Percentiles rank a stretch among this genome's conserved stretches.
These are phyloP conservation scores for Schoenoplectus triqueter DNA, from an alignment of 202 grass and related monocot genomes.

Conservation along the genomic window DNA sequence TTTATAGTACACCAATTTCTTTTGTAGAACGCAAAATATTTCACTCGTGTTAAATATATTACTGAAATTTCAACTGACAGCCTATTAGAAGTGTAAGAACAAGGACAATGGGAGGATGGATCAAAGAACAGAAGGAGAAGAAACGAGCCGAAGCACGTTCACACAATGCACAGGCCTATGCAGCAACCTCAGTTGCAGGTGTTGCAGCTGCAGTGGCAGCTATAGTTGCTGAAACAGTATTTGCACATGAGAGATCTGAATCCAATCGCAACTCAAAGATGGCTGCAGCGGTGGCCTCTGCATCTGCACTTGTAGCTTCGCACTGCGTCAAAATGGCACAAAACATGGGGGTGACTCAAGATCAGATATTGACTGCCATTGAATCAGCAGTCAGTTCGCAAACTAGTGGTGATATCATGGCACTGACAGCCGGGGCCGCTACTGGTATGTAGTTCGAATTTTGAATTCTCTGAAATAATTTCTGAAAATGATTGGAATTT, in stretches of 20 bases:
- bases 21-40: conserved; percentile 19
- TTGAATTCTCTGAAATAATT: neutral
- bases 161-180: conserved; percentile 81
- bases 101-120: conserved; percentile 78
- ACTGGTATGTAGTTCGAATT: conserved; percentile 46
- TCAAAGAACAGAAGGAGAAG: conserved; percentile 97
- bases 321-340: conserved; percentile 96
- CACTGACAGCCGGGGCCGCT: conserved; percentile 83
- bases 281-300: conserved; percentile 63
- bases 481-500: neutral
- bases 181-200: conserved; percentile 80
- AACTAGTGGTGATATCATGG: conserved; percentile 81
- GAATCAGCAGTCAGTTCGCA: conserved; percentile 82
- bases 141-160: conserved; percentile 80
- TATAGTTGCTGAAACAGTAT: conserved; percentile 69
- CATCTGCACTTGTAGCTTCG: conserved; percentile 78
- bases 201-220: conserved; percentile 87
- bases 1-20: neutral
- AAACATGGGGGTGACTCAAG: conserved; percentile 72
- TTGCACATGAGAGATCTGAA: conserved; percentile 44
- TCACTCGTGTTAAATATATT: neutral
- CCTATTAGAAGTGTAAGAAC: conserved; percentile 44
- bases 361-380: conserved; percentile 72
- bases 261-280: conserved; percentile 50
- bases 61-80: conserved; percentile 20